Conservation (phyloP, 2,329 filamentous ascomycete species). For the Cryoendolithus antarcticus region DNA sequence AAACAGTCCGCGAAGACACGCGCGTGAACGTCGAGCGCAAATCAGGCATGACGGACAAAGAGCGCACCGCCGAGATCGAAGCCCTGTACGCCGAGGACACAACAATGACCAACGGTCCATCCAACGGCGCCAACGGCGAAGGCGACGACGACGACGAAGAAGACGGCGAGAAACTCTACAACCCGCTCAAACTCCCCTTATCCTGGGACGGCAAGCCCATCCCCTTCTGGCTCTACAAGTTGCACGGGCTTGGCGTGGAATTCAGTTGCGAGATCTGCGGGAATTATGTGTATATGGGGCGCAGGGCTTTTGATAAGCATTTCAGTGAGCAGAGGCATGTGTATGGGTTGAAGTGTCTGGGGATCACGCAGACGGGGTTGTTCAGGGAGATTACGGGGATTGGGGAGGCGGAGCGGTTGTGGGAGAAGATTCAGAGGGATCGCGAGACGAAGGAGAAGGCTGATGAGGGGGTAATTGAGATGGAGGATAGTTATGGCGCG, state of each 20-base stretch:
- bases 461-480: conserved; percentile 62
- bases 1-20: conserved; percentile 77
- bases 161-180: conserved; percentile 78
- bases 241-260: conserved; percentile 89
- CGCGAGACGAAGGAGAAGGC: conserved; percentile 64
- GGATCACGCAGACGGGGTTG: conserved; percentile 67
- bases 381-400: conserved; percentile 93
- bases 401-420: conserved; percentile 73
- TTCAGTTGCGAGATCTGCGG: conserved; percentile 95
- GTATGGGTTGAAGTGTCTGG: conserved; percentile 84
- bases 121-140: conserved; percentile 35
- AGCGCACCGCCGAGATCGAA: conserved; percentile 86
- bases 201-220: conserved; percentile 99
- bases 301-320: conserved; percentile 93
- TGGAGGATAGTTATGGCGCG: conserved; percentile 95
- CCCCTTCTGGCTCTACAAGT: conserved; percentile 95
- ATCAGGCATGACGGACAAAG: conserved; percentile 93
- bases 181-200: conserved; percentile 86
- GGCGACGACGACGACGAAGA: conserved; percentile 53
- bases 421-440: conserved; percentile 86
- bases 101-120: conserved; percentile 22
- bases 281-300: conserved; percentile 97
- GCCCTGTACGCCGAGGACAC: conserved; percentile 59
- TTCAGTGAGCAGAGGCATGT: conserved; percentile 92
- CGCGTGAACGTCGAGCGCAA: conserved; percentile 90